Conservation (phyloP, 2,329 filamentous ascomycete genomes). For the Trichoderma sp. region DNA sequence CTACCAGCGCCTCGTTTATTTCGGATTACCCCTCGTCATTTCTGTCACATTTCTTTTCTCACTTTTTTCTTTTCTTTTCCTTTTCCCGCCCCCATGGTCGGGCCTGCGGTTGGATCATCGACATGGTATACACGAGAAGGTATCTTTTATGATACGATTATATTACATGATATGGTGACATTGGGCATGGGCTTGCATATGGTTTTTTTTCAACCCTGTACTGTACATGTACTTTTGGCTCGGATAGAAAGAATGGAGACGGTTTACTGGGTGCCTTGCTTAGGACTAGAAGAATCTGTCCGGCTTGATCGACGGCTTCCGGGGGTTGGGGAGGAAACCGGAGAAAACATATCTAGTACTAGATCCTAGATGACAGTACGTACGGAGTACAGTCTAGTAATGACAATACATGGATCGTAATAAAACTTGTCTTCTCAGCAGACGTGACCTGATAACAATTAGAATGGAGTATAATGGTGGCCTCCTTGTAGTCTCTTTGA, state of each 20-base stretch:
- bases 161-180: background rate
- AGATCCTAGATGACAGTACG: no score
- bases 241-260: background rate
- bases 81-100: background rate
- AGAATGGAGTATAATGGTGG: no score
- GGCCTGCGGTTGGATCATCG: no score
- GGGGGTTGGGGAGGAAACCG: background rate
- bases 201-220: background rate
- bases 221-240: background rate
- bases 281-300: background rate
- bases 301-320: background rate
- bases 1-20: background rate
- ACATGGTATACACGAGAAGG: background rate
- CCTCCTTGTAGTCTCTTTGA: no score
- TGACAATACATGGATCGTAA: background rate
- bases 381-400: background rate
- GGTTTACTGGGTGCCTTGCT: background rate
- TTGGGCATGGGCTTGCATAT: background rate
- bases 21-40: background rate
- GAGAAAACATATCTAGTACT: background rate
- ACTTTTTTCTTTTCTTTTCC: background rate
- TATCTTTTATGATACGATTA: background rate
- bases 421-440: background rate
- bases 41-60: no score
- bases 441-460: no score